Conservation (phyloP, 2,329 filamentous ascomycete genomes). For the Chaetothyriales sp. region DNA sequence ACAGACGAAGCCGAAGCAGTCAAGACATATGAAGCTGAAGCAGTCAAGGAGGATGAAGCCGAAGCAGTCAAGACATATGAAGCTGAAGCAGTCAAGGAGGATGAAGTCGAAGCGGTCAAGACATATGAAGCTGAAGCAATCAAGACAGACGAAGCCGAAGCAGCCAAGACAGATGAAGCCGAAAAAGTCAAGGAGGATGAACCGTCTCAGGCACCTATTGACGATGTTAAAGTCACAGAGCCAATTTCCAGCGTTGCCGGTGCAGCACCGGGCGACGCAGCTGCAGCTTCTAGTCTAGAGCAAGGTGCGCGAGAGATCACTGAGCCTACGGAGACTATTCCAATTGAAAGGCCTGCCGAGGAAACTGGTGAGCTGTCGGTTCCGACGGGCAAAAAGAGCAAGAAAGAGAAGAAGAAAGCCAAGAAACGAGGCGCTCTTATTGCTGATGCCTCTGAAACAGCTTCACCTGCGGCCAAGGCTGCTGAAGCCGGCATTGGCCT, state of each 20-base stretch:
- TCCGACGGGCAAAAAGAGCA: constrained; percentile 3
- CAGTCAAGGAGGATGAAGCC: constrained; percentile 18
- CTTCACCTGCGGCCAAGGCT: not conserved
- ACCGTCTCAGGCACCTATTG: constrained; percentile 20
- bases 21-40: constrained; percentile 17
- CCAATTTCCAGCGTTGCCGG: not conserved
- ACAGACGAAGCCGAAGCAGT: constrained; percentile 8
- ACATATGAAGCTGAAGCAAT: not conserved
- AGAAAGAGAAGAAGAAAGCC: constrained; percentile 16
- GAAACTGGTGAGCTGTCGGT: not conserved
- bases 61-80: too few relatives aligned
- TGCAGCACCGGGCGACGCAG: not conserved
- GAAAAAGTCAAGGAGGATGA: constrained; percentile 18
- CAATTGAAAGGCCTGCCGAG: constrained; percentile 12
- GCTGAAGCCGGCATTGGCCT: not conserved
- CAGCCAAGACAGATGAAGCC: constrained; percentile 1
- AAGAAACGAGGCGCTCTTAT: constrained; percentile 5
- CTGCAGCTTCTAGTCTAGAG: not conserved
- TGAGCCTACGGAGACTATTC: not conserved
- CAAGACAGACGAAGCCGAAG: not conserved
- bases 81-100: constrained; percentile 13
- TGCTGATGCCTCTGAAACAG: not conserved
- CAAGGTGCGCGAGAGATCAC: not conserved
- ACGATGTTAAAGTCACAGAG: not conserved
- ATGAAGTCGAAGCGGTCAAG: constrained; percentile 13